Conservation (phyloP, 1,284 basidiomycete species). For the Grifola frondosa region DNA sequence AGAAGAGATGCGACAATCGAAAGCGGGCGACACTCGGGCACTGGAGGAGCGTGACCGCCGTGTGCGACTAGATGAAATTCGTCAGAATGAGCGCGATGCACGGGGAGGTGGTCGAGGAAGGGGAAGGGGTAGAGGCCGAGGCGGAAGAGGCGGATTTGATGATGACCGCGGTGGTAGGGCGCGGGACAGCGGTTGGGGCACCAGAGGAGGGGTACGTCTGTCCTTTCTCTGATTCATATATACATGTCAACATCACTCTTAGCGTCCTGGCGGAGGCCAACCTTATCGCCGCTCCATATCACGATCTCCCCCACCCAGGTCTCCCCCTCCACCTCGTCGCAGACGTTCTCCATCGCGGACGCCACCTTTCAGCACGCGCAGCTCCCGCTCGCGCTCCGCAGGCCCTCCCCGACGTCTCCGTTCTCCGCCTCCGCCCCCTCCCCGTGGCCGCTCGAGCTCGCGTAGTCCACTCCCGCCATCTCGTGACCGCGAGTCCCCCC, state of each 20-base stretch:
- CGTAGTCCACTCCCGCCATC: constrained; percentile 23
- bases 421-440: constrained; percentile 24
- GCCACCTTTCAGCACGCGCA: constrained; percentile 22
- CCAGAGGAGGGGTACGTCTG: constrained; percentile 42
- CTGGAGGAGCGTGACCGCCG: constrained; percentile 73
- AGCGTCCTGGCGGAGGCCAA: constrained; percentile 43
- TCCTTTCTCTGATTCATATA: constrained; percentile 15
- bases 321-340: constrained; percentile 29
- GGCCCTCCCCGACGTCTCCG: constrained; percentile 20
- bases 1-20: constrained; percentile 81
- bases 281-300: constrained; percentile 42
- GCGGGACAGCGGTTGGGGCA: constrained; percentile 32
- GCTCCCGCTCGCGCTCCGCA: constrained; percentile 22
- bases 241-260: constrained; percentile 12
- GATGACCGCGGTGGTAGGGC: constrained; percentile 27
- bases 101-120: constrained; percentile 46
- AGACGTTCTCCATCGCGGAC: constrained; percentile 37
- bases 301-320: constrained; percentile 29
- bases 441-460: constrained; percentile 21
- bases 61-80: constrained; percentile 64
- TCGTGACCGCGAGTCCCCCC: constrained; percentile 10
- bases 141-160: constrained; percentile 26
- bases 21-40: constrained; percentile 67
- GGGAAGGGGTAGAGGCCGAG: constrained; percentile 34
- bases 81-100: constrained; percentile 52